These are phyloP conservation scores for Leccinum pellstonianum DNA, from an alignment of 768 basidiomycete genomes.

Conservation along the genomic window DNA sequence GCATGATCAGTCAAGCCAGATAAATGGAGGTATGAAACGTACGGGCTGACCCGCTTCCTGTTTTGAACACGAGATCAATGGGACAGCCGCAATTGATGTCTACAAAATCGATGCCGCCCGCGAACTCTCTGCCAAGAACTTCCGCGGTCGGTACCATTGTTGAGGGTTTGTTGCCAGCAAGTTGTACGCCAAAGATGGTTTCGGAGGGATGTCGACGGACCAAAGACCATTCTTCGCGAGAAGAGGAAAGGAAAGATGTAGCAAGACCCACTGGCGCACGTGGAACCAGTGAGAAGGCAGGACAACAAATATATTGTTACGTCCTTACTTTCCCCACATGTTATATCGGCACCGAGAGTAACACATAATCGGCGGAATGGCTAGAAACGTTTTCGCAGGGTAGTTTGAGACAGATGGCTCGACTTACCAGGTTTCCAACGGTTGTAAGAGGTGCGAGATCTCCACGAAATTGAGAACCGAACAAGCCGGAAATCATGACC, in stretches of 20 bases:
- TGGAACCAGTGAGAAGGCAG: not conserved
- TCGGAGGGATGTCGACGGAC: slow-evolving; percentile 89
- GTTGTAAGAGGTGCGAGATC: slow-evolving; percentile 86
- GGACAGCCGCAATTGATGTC: slow-evolving; percentile 98
- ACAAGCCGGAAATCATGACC: not conserved
- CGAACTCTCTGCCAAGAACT: slow-evolving; percentile 67
- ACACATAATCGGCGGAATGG: slow-evolving; percentile 93
- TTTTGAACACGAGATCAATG: slow-evolving; percentile 92
- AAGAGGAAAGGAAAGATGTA: slow-evolving; percentile 82
- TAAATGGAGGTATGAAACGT: not conserved
- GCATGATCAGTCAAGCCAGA: not conserved
- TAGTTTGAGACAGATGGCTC: not conserved
- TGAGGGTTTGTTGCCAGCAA: slow-evolving; percentile 85
- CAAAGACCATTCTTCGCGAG: slow-evolving; percentile 93
- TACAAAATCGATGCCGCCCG: slow-evolving; percentile 77
- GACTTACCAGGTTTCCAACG: slow-evolving; percentile 82
- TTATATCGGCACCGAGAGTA: slow-evolving; percentile 87
- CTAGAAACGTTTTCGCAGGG: slow-evolving; percentile 36
- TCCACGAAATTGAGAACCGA: slow-evolving; percentile 35
- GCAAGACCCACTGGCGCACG: slow-evolving; percentile 83
- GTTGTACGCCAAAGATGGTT: slow-evolving; percentile 83
- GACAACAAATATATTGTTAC: not conserved
- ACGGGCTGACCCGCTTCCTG: slow-evolving; percentile 89
- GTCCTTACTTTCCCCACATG: slow-evolving; percentile 83
- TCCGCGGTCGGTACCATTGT: slow-evolving; percentile 82